Percentiles rank a stretch among this genome's conserved stretches.
phyloP scores from a whole-genome alignment of 2,329 filamentous ascomycete species.

The Zymoseptoria pseudotritici region DNA sequence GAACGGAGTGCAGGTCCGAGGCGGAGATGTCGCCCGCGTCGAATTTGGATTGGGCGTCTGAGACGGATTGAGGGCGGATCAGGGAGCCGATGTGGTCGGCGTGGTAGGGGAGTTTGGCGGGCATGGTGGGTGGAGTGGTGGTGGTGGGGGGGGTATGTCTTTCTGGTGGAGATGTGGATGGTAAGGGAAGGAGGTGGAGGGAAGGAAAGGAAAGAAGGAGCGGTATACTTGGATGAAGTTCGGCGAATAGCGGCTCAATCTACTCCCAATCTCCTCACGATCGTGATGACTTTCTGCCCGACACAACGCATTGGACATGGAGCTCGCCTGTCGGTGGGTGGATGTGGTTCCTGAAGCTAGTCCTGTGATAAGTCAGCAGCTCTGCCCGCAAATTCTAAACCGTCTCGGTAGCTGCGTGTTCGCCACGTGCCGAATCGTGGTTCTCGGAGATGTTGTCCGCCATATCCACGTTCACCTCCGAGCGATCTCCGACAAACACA shows the following conservation, averaged over 20 bases:
- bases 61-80: conserved; percentile 56
- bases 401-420: neutral
- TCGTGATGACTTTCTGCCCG: too few species aligned
- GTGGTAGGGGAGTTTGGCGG: conserved; percentile 53
- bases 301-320: too few species aligned
- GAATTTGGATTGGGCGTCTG: conserved; percentile 50
- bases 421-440: neutral
- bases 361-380: too few species aligned
- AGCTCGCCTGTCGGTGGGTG: too few species aligned
- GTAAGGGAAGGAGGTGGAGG: too few species aligned
- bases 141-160: neutral
- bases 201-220: too few species aligned
- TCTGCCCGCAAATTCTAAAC: neutral
- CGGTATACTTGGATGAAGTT: too few species aligned
- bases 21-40: conserved; percentile 49
- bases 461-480: too few species aligned
- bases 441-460: neutral
- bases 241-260: too few species aligned
- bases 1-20: conserved; percentile 53
- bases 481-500: too few species aligned
- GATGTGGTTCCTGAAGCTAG: too few species aligned
- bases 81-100: conserved; percentile 69
- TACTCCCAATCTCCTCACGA: too few species aligned
- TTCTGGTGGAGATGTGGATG: neutral
- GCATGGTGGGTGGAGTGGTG: neutral